These are phyloP conservation scores for Candida sojae DNA, from an alignment of 1,139 yeast species.

Conservation along the genomic window DNA sequence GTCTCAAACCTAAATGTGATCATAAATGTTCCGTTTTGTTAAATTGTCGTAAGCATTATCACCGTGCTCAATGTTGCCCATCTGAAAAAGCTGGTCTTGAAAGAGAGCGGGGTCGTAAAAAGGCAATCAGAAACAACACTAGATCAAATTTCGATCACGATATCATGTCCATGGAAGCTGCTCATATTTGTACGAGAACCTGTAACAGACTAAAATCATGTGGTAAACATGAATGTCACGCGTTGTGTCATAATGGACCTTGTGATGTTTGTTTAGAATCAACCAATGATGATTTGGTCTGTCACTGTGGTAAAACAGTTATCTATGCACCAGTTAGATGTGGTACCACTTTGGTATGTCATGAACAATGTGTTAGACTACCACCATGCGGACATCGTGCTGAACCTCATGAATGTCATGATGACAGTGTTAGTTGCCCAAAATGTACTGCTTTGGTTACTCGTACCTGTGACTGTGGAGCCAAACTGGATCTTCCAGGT, in stretches of 20 bases:
- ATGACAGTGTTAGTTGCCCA: constrained; percentile 64
- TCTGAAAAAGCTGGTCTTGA: constrained; percentile 63
- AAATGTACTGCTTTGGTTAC: constrained; percentile 71
- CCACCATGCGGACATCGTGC: constrained; percentile 75
- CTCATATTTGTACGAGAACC: constrained; percentile 71
- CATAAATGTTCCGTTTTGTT: constrained; percentile 75
- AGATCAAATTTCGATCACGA: constrained; percentile 41
- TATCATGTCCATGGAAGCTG: constrained; percentile 67
- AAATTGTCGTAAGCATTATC: constrained; percentile 82
- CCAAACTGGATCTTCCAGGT: constrained; percentile 52
- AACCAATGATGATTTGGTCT: constrained; percentile 74
- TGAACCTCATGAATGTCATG: constrained; percentile 78
- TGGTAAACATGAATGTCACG: constrained; percentile 71
- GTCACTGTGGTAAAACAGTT: constrained; percentile 83
- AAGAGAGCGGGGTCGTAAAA: constrained; percentile 61
- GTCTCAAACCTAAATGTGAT: constrained; percentile 61
- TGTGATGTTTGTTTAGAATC: constrained; percentile 87
- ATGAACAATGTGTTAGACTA: constrained; percentile 63
- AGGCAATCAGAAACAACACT: constrained; percentile 46
- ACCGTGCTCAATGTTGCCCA: constrained; percentile 68
- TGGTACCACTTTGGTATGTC: constrained; percentile 75
- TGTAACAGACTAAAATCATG: constrained; percentile 72
- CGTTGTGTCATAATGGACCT: constrained; percentile 80
- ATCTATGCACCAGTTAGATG: constrained; percentile 88
- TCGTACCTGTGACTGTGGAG: constrained; percentile 74